Conservation (phyloP, 768 basidiomycete genomes). For the Heimioporus sp. region DNA sequence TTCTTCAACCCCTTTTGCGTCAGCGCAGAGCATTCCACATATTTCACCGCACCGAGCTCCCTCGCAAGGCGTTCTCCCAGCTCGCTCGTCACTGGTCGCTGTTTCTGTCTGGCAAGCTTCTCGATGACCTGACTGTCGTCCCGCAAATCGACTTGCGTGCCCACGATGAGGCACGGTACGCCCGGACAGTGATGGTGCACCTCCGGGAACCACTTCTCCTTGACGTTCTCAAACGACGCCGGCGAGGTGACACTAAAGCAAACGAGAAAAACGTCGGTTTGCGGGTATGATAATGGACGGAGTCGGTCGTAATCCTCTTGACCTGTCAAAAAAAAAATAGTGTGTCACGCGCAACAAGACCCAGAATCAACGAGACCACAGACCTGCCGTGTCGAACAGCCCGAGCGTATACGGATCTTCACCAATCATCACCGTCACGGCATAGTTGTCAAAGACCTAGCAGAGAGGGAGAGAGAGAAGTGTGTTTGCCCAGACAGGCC, state of each 20-base stretch:
- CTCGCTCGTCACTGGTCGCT: constrained; percentile 84
- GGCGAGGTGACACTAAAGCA: constrained; percentile 99
- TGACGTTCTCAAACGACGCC: constrained; percentile 99
- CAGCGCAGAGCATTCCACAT: constrained; percentile 98
- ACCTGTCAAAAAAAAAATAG: constrained; percentile 45
- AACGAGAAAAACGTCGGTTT: constrained; percentile 99
- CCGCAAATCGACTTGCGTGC: constrained; percentile 96
- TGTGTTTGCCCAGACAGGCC: constrained; percentile 11
- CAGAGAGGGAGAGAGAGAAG: constrained; percentile 10
- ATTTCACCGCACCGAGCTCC: constrained; percentile 98
- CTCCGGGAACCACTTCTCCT: constrained; percentile 99
- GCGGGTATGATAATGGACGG: constrained; percentile 97
- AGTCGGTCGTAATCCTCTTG: constrained; percentile 99
- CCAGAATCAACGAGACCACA: constrained; percentile 30
- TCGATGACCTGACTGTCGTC: constrained; percentile 92
- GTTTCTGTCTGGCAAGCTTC: constrained; percentile 95
- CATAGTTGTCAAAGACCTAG: constrained; percentile 95
- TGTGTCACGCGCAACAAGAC: background rate
- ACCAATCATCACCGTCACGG: constrained; percentile 99
- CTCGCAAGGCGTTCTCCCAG: constrained; percentile 93
- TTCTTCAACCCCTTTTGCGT: constrained; percentile 99
- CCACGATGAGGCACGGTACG: constrained; percentile 98
- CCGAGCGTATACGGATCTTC: constrained; percentile 99
- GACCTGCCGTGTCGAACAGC: constrained; percentile 97
- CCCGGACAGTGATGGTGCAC: constrained; percentile 99